These are phyloP conservation scores for Fusarium sp. DNA, from an alignment of 2,329 filamentous ascomycete genomes.

Conservation along the genomic window DNA sequence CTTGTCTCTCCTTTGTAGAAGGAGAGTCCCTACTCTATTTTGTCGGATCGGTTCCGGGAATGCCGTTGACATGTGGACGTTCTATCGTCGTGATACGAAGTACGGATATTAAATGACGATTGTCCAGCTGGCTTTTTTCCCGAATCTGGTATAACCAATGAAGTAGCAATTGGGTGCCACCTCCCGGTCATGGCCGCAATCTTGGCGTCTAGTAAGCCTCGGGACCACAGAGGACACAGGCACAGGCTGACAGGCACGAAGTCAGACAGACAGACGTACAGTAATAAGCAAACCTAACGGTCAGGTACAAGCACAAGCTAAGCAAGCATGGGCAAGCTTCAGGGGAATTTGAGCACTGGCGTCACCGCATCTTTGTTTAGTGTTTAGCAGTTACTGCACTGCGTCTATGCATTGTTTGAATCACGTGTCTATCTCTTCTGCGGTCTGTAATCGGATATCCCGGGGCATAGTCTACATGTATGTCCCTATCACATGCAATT, in stretches of 20 bases:
- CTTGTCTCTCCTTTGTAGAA: background rate
- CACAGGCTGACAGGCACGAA: slow-evolving; percentile 11
- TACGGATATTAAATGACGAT: slow-evolving; percentile 35
- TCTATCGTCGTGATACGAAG: slow-evolving; percentile 15
- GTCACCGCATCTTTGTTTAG: slow-evolving; percentile 11
- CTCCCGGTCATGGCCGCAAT: slow-evolving; percentile 20
- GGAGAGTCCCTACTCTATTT: background rate
- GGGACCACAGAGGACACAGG: slow-evolving; percentile 19
- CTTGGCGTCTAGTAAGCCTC: slow-evolving; percentile 40
- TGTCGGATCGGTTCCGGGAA: background rate
- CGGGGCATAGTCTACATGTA: slow-evolving; percentile 17
- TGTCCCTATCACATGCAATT: slow-evolving; percentile 52
- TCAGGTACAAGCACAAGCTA: slow-evolving; percentile 23
- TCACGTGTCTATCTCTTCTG: slow-evolving; percentile 39
- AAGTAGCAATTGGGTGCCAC: slow-evolving; percentile 17
- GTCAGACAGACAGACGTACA: slow-evolving; percentile 8
- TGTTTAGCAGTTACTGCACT: slow-evolving; percentile 1
- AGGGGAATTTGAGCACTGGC: slow-evolving; percentile 7
- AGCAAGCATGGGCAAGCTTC: slow-evolving; percentile 10
- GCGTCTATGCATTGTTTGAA: slow-evolving; percentile 1
- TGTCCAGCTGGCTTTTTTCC: slow-evolving; percentile 12
- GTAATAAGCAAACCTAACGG: slow-evolving; percentile 20
- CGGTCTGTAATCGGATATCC: slow-evolving; percentile 6
- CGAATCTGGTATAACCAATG: slow-evolving; percentile 28
- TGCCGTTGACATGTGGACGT: slow-evolving; percentile 5